Base-by-base conservation (phyloP, 1,284 basidiomycete species). In the Rhodotorula sp. region DNA sequence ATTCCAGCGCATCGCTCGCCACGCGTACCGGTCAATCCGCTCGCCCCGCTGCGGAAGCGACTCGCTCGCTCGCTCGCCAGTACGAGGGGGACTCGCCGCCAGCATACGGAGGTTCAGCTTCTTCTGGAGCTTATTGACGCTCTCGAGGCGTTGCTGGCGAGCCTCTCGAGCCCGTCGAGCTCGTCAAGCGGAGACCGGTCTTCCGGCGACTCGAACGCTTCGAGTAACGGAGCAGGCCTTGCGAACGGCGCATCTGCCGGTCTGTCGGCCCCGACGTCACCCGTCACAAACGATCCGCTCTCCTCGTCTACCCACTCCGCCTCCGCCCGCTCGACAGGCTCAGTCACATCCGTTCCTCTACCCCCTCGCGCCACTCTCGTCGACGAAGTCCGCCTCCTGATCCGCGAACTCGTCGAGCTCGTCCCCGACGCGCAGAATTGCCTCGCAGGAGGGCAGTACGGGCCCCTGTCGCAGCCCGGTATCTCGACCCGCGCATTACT, bases 91-190 rank as follows among this genome's bases (percentile, higher is more conserved):
- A 34, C 44, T 4, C 56, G 63, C 1, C 49, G 59, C 9, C 44
- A 66, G 3, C 59, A 60, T 13, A 64, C 72, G 39, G 74, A 75
- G 54, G 59, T 73, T 0, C 74, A 75, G 64, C 66, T 75, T 8
- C 22, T 75, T 6, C 62, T 93, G 58, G 81, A 86, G 70, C 83
- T 92, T 53, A 89, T 95, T 63, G 81, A 89, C 68, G 80, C 85
- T 5, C 83, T 94, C 4, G 85, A 83, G 4, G 82, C 94, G 2
- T 90, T 91, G 78, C 79, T 84, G n/a, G 81, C 87, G 15, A 85
- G 92, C 57, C 94, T 93, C 78, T 83, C 82, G 46, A 82, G 87
- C 46, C 2, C 62, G 19, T 15, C 55, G 0, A 22, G n/a, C 5
- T 30, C 59, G 30, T 29, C 11, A 19, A 1, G 20, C 10, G n/a